phyloP scores from a whole-genome alignment of 306 rosid species.

The Dalbergia cochinchinensis region DNA sequence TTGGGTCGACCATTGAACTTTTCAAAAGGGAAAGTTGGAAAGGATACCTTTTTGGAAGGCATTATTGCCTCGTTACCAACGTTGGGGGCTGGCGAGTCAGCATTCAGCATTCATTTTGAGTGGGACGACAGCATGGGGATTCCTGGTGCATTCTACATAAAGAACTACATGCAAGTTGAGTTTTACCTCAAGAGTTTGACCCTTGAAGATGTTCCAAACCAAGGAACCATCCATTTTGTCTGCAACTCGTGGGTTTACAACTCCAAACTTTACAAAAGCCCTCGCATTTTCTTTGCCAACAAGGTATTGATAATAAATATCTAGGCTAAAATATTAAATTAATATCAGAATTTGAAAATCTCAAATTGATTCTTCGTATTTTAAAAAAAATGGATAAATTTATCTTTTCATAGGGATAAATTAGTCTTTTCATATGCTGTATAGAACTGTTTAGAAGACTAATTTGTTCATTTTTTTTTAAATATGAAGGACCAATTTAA shows the following conservation, averaged over 20 bases:
- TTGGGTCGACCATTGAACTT: background rate
- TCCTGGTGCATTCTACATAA: slow-evolving; percentile 77
- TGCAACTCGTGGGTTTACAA: slow-evolving; percentile 94
- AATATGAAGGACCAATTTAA: no score
- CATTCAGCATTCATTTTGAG: slow-evolving; percentile 64
- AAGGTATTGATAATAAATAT: slow-evolving; percentile 60
- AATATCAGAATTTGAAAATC: no score
- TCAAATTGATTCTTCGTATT: no score
- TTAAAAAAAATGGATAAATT: no score
- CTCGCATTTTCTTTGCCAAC: slow-evolving; percentile 81
- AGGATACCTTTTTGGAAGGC: slow-evolving; percentile 62
- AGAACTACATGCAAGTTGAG: slow-evolving; percentile 68
- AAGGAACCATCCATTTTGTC: slow-evolving; percentile 63
- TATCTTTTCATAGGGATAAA: no score
- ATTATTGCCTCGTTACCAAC: slow-evolving; percentile 54
- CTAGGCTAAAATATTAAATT: no score
- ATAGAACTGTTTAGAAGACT: no score
- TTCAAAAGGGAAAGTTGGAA: slow-evolving; percentile 65
- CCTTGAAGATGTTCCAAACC: slow-evolving; percentile 71
- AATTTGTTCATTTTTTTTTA: no score
- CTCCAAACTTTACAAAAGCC: slow-evolving; percentile 51
- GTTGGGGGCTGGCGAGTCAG: slow-evolving; percentile 58
- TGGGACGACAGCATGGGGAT: slow-evolving; percentile 63
- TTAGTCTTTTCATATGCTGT: no score
- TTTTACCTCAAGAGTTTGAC: slow-evolving; percentile 70